phyloP scores from a whole-genome alignment of 2,329 filamentous ascomycete species.

The Neofusicoccum laricinum region DNA sequence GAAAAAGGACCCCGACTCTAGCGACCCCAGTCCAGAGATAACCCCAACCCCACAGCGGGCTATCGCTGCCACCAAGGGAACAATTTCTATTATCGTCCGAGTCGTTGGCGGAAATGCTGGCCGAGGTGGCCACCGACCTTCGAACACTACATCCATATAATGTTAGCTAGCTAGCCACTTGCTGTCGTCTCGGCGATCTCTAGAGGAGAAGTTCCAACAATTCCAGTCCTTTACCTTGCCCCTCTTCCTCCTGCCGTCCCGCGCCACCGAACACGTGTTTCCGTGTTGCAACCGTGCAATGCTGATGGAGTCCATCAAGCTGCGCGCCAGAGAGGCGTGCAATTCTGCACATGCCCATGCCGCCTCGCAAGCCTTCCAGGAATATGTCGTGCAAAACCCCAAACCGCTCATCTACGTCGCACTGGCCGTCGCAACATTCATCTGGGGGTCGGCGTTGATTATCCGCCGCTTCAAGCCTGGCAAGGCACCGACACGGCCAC shows the following conservation, averaged over 20 bases:
- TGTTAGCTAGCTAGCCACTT: slow-evolving; percentile 3
- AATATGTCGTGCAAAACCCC: slow-evolving; percentile 18
- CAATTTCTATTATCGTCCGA: slow-evolving; percentile 13
- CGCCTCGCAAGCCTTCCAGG: slow-evolving; percentile 3
- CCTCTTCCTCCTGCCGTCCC: slow-evolving; percentile 17
- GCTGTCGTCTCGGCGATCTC: not conserved
- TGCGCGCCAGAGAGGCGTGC: slow-evolving; percentile 18
- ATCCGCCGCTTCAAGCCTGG: slow-evolving; percentile 28
- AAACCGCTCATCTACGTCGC: slow-evolving; percentile 29
- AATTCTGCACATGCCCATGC: slow-evolving; percentile 5
- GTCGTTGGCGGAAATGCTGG: not conserved
- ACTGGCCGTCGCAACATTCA: slow-evolving; percentile 29
- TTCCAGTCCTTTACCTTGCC: not conserved
- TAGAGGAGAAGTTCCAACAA: not conserved
- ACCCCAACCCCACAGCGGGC: slow-evolving; percentile 16
- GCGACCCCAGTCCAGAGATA: slow-evolving; percentile 9
- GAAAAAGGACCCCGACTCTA: slow-evolving; percentile 14
- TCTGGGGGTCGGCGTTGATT: slow-evolving; percentile 29
- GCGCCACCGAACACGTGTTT: not conserved
- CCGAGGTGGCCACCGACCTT: not conserved
- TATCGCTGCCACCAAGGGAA: slow-evolving; percentile 15
- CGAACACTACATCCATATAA: not conserved
- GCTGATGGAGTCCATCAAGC: slow-evolving; percentile 21
- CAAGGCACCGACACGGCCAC: slow-evolving; percentile 22
- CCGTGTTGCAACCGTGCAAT: slow-evolving; percentile 19